phyloP scores from a whole-genome alignment of 495 filamentous ascomycete genomes.

The Tricharina praecox region DNA sequence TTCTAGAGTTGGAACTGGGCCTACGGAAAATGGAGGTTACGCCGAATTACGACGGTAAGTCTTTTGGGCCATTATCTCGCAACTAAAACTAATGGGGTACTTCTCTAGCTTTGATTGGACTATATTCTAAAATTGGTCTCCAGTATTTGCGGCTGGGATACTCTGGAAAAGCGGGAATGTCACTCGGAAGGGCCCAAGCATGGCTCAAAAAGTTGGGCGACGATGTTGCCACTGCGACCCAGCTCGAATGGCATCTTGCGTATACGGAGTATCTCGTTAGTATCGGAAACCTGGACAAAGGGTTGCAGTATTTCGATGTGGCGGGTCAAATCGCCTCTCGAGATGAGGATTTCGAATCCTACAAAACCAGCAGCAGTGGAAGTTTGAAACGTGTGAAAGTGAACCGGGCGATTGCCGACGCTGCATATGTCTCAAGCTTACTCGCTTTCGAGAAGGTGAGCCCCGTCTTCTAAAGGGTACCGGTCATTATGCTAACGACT shows the following conservation, averaged over 20 bases:
- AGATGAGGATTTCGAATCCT: constrained; percentile 22
- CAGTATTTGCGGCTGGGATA: constrained; percentile 67
- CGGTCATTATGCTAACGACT: not conserved
- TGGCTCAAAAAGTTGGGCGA: constrained; percentile 31
- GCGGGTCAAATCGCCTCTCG: constrained; percentile 14
- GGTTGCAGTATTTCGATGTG: constrained; percentile 28
- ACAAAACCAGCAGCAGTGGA: constrained; percentile 18
- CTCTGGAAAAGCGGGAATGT: constrained; percentile 50
- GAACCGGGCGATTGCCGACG: constrained; percentile 32
- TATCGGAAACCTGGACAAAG: constrained; percentile 46
- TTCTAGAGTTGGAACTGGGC: constrained; percentile 33
- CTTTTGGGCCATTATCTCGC: not conserved
- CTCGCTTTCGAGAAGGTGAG: constrained; percentile 25
- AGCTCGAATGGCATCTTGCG: constrained; percentile 46
- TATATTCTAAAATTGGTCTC: constrained; percentile 43
- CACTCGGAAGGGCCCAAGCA: constrained; percentile 42
- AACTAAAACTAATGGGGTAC: not conserved
- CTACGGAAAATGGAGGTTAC: constrained; percentile 41
- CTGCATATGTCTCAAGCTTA: constrained; percentile 30
- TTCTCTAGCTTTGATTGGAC: constrained; percentile 34
- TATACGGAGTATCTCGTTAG: constrained; percentile 58
- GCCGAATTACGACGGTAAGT: constrained; percentile 32
- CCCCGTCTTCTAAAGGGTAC: not conserved
- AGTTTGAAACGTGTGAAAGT: constrained; percentile 17
- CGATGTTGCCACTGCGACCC: constrained; percentile 24